Percentiles rank a stretch among this genome's conserved stretches.
These are phyloP conservation scores for Fusarium sp. DNA, from an alignment of 2,329 filamentous ascomycete genomes.

Conservation along the genomic window DNA sequence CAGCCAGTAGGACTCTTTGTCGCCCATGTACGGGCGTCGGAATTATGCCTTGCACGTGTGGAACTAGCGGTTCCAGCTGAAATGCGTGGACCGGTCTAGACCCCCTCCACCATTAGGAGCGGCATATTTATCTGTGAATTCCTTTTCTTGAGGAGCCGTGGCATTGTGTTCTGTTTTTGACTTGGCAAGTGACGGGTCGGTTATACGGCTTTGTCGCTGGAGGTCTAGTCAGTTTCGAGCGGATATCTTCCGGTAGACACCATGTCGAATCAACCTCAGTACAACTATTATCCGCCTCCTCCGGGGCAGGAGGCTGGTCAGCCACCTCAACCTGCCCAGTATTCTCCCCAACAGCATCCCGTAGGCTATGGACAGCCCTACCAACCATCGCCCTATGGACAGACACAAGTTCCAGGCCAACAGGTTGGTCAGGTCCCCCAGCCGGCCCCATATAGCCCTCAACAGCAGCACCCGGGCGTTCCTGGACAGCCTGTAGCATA, in stretches of 20 bases:
- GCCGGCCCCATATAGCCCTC: background rate
- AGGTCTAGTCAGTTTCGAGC: background rate
- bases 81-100: constrained; percentile 37
- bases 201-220: background rate
- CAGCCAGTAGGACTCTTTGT: background rate
- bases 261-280: constrained; percentile 18
- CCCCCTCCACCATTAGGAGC: background rate
- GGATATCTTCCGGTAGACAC: background rate
- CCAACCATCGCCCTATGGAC: constrained; percentile 19
- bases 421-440: background rate
- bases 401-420: constrained; percentile 8
- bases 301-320: background rate
- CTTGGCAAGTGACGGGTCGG: background rate
- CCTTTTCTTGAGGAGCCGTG: background rate
- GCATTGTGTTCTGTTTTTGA: background rate
- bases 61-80: constrained; percentile 34
- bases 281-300: constrained; percentile 12
- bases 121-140: constrained; percentile 9
- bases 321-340: background rate
- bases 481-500: background rate
- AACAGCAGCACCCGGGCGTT: background rate
- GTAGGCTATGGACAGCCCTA: background rate
- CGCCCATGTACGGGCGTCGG: background rate
- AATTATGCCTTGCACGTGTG: constrained; percentile 30
- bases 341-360: constrained; percentile 12